These are phyloP conservation scores for Periconia sp. DNA, from an alignment of 2,329 filamentous ascomycete species.

Conservation along the genomic window DNA sequence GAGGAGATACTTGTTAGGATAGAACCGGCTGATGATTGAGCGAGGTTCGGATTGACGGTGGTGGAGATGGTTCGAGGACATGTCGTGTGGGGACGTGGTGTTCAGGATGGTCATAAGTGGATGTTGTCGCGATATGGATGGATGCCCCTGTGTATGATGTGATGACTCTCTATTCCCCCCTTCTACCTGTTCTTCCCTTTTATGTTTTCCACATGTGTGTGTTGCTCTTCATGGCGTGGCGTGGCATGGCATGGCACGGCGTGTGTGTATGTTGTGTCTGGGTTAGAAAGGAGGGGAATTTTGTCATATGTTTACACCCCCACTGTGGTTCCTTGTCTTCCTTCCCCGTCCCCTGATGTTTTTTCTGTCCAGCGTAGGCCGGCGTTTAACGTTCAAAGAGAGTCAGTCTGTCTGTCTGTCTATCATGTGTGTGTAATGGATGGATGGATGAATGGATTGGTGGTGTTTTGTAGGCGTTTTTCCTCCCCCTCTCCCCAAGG, in stretches of 20 bases:
- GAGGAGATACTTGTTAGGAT: constrained; percentile 93
- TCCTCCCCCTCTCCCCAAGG: too few relatives aligned
- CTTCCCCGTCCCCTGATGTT: not conserved
- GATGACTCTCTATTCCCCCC: not conserved
- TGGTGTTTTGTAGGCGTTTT: too few relatives aligned
- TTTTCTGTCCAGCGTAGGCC: not conserved
- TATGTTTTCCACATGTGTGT: not conserved
- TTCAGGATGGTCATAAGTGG: not conserved
- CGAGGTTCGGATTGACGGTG: too few relatives aligned
- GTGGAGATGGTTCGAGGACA: not conserved
- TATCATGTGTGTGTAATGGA: too few relatives aligned
- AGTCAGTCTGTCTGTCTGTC: too few relatives aligned
- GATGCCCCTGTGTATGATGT: too few relatives aligned
- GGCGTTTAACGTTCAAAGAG: too few relatives aligned
- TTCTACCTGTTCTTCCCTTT: not conserved
- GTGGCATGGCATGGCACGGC: too few relatives aligned
- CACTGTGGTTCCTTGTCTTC: not conserved
- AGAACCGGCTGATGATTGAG: constrained; percentile 74
- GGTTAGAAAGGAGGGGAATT: not conserved
- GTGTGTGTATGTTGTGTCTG: not conserved
- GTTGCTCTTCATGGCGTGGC: too few relatives aligned
- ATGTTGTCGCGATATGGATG: too few relatives aligned
- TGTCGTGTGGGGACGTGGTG: not conserved
- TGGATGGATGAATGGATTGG: too few relatives aligned
- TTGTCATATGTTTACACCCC: not conserved